A percentile compares a stretch with the other conserved stretches of the same genome.
Evolutionary conservation across 129 eudicot genomes (phyloP).

Genomic region (Erigeron canadensis): DNA sequence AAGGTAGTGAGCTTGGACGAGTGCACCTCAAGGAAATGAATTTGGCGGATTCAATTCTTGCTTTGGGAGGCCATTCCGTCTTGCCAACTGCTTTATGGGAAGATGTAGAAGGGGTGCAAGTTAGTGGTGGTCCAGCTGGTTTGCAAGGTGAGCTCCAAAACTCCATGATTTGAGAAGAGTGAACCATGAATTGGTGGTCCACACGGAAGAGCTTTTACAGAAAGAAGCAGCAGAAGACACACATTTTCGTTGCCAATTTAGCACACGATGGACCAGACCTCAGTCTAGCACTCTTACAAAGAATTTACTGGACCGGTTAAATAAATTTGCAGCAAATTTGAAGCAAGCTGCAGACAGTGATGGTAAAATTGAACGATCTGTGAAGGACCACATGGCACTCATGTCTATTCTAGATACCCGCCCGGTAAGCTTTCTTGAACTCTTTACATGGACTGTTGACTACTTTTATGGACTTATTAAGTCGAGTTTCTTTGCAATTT

Average conservation of each 20-base stretch:
- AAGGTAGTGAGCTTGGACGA: conserved; percentile 87
- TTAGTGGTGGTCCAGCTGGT: conserved; percentile 86
- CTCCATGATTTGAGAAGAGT: conserved; percentile 81
- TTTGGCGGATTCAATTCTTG: conserved; percentile 78
- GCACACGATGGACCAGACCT: conserved; percentile 89
- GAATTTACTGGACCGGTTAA: conserved; percentile 76
- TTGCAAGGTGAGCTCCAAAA: conserved; percentile 83
- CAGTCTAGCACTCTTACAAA: conserved; percentile 85
- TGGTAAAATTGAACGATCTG: conserved; percentile 79
- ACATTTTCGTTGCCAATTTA: conserved; percentile 85
- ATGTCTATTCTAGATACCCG: conserved; percentile 85
- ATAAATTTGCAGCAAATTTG: conserved; percentile 73
- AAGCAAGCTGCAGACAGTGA: conserved; percentile 94
- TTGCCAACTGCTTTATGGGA: conserved; percentile 69
- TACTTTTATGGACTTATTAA: conserved; percentile 4
- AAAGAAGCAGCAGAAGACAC: conserved; percentile 87
- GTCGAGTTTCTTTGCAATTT: neutral
- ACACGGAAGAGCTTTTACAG: conserved; percentile 80
- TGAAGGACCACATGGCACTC: conserved; percentile 71
- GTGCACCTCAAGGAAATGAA: conserved; percentile 88
- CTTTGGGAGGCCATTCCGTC: conserved; percentile 73
- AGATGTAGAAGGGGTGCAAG: conserved; percentile 89
- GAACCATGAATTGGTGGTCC: conserved; percentile 70
- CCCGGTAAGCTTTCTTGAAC: conserved; percentile 52
- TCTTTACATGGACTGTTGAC: conserved; percentile 1